Evolutionary conservation across 805 yeast species (phyloP).

Genomic region (Barnettozyma vustinii): DNA sequence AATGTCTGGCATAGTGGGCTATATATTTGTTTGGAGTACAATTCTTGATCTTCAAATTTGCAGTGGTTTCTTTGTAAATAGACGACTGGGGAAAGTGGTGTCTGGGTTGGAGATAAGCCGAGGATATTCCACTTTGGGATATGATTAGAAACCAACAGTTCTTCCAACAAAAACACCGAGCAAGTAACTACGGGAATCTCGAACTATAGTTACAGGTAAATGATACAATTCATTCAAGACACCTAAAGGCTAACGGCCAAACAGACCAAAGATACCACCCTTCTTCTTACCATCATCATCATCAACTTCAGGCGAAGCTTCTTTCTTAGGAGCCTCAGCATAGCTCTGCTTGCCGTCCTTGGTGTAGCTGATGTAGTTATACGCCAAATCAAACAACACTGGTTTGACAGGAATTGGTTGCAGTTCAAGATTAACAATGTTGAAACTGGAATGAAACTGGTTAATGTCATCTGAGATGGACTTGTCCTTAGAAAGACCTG

Average conservation of each 20-base stretch:
- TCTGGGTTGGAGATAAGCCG: not conserved
- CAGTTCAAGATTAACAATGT: constrained; percentile 25
- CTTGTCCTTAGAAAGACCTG: constrained; percentile 24
- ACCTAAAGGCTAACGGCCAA: constrained; percentile 47
- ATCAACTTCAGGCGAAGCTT: not conserved
- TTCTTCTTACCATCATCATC: constrained; percentile 37
- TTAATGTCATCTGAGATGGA: constrained; percentile 22
- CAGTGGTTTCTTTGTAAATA: not conserved
- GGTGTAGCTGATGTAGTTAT: constrained; percentile 61
- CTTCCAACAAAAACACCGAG: no score
- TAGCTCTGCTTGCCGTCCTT: constrained; percentile 1
- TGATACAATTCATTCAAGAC: not conserved
- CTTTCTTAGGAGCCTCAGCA: not conserved
- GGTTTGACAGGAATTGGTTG: constrained; percentile 76
- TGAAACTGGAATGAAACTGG: constrained; percentile 22
- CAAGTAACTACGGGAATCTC: not conserved
- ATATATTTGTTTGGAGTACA: not conserved
- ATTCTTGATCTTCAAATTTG: not conserved
- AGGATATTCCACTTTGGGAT: not conserved
- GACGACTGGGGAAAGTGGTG: not conserved
- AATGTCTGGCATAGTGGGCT: not conserved
- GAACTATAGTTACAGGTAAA: not conserved
- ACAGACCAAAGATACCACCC: constrained; percentile 69
- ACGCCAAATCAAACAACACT: constrained; percentile 86
- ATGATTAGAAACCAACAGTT: not conserved